phyloP scores from a whole-genome alignment of 2,329 filamentous ascomycete genomes.

The Arthrobotrys conoides region DNA sequence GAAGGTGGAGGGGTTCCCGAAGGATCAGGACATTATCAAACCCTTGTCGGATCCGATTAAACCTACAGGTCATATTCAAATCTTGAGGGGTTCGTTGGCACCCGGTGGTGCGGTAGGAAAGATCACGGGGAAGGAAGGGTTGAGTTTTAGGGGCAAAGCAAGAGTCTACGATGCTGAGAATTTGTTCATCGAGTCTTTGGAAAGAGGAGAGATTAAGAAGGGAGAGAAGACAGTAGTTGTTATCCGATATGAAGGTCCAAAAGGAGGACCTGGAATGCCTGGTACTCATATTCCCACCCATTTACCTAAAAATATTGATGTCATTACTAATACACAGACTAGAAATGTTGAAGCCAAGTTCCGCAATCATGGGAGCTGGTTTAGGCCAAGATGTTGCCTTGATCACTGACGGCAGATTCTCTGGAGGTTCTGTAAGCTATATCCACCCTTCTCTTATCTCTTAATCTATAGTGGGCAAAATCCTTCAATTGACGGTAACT shows the following conservation, averaged over 20 bases:
- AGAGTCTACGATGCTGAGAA: slow-evolving; percentile 80
- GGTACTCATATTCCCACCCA: slow-evolving; percentile 18
- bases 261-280: slow-evolving; percentile 80
- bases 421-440: slow-evolving; percentile 69
- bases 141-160: slow-evolving; percentile 77
- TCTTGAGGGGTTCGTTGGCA: slow-evolving; percentile 78
- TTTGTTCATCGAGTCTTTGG: slow-evolving; percentile 77
- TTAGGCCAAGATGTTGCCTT: slow-evolving; percentile 79
- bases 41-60: slow-evolving; percentile 80
- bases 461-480: not conserved
- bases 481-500: not conserved
- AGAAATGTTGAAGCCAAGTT: slow-evolving; percentile 80
- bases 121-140: slow-evolving; percentile 82
- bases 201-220: slow-evolving; percentile 78
- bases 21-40: slow-evolving; percentile 79
- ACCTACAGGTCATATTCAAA: slow-evolving; percentile 79
- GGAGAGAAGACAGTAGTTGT: slow-evolving; percentile 83
- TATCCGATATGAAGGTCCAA: slow-evolving; percentile 81
- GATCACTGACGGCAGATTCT: slow-evolving; percentile 79
- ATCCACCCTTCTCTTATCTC: not conserved
- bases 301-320: not conserved
- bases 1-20: slow-evolving; percentile 75
- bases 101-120: slow-evolving; percentile 80
- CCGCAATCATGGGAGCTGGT: slow-evolving; percentile 81
- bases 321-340: slow-evolving; percentile 31